Evolutionary conservation across 1,139 yeast genomes (phyloP).

Genomic region (Taphrina populina): DNA sequence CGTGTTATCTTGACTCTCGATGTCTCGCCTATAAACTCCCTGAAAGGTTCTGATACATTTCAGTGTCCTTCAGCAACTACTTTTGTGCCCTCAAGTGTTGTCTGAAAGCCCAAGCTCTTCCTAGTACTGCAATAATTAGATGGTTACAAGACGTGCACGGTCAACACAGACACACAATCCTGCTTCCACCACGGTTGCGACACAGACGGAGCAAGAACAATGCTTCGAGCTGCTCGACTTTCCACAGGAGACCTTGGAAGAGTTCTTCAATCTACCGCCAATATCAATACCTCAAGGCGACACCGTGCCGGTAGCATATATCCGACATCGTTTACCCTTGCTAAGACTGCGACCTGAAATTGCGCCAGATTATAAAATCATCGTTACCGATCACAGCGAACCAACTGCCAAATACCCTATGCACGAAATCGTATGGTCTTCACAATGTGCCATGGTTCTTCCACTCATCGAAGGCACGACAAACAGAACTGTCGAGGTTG

Average conservation of each 20-base stretch:
- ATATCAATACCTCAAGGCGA: not conserved
- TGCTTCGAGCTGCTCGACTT: constrained; percentile 4
- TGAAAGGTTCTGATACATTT: too few relatives aligned
- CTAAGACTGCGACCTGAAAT: not conserved
- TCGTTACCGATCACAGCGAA: not conserved
- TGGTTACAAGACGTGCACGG: too few relatives aligned
- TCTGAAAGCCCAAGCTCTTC: too few relatives aligned
- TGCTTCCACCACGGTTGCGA: too few relatives aligned
- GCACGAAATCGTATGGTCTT: constrained; percentile 5
- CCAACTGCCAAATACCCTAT: not conserved
- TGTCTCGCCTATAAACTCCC: too few relatives aligned
- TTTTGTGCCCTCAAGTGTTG: too few relatives aligned
- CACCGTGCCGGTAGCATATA: not conserved
- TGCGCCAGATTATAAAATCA: constrained; percentile 1
- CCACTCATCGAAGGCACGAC: constrained; percentile 3
- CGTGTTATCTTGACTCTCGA: too few relatives aligned
- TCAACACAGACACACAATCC: too few relatives aligned
- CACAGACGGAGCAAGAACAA: too few relatives aligned
- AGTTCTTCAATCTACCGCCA: constrained; percentile 5
- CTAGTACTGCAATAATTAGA: too few relatives aligned
- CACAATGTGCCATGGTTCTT: constrained; percentile 2
- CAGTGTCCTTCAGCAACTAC: too few relatives aligned
- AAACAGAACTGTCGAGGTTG: not conserved
- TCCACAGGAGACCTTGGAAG: not conserved
- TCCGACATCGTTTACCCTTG: not conserved